A percentile compares a stretch with the other conserved stretches of the same genome.
phyloP scores from a whole-genome alignment of 208 protist species.

The Wallacemonas sp. region DNA sequence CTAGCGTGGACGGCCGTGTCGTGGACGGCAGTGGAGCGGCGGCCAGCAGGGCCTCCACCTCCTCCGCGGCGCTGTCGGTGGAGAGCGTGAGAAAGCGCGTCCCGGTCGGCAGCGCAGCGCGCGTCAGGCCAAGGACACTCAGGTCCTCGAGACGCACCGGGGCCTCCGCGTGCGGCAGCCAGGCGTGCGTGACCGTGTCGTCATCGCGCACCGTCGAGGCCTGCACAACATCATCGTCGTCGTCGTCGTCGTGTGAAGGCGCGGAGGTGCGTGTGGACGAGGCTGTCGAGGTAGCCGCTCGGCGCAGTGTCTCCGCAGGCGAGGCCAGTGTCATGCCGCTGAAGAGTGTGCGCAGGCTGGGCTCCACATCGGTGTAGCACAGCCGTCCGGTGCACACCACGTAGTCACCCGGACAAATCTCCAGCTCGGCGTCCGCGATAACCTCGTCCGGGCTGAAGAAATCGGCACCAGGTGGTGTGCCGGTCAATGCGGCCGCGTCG shows the following conservation, averaged over 20 bases:
- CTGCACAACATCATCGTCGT: background rate
- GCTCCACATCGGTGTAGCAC: conserved; percentile 51
- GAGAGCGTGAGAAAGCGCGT: conserved; percentile 9
- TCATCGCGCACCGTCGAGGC: too few relatives aligned
- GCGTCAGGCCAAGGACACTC: conserved; percentile 10
- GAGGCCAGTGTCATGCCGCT: background rate
- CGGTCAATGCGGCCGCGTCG: too few relatives aligned
- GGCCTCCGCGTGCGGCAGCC: conserved; percentile 19
- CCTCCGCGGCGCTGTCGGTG: background rate
- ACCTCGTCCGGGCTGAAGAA: background rate
- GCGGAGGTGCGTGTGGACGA: background rate
- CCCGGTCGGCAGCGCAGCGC: background rate
- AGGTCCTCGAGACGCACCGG: conserved; percentile 12
- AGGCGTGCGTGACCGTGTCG: conserved; percentile 5
- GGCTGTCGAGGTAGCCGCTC: background rate
- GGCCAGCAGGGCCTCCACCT: too few relatives aligned
- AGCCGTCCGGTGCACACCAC: conserved; percentile 50
- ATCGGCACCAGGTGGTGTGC: too few relatives aligned
- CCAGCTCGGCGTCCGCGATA: conserved; percentile 8
- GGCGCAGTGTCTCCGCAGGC: background rate
- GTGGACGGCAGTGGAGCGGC: background rate
- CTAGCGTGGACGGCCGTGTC: too few relatives aligned
- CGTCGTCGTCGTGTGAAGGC: too few relatives aligned
- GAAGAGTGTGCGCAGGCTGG: background rate
- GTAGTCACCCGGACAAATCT: conserved; percentile 52